Evolutionary conservation across 192 early-diverging fungal species (phyloP), one percentile per base, ranked within the genome.

Genomic region (Rhizophagus sp.): DNA sequence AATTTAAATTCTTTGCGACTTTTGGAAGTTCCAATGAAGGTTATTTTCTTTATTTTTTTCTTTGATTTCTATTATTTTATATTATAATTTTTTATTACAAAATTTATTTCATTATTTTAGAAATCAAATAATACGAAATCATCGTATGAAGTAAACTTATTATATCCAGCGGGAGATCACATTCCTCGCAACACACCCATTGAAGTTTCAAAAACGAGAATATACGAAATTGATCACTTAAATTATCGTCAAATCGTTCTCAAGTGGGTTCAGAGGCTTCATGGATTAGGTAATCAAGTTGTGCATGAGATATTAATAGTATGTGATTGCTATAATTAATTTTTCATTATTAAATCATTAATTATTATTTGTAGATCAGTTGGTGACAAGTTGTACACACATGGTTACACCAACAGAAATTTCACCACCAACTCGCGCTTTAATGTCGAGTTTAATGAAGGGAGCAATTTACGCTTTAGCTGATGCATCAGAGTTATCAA

Each of bases 21-120:
- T 34, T 25, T 62, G 25, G 80, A 78, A 44, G 68, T 81, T n/a
- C 80, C 80, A n/a, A 81, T 81, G 80, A 81, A 81, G 74, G 80
- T 81, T 41, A n/a, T n/a, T 34, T 25, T 44, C 1, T 44, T 7
- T 10, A 9, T 24, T 64, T 15, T 47, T 19, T 8, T 76, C n/a
- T 76, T 44, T 64, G 17, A 19, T 19, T 57, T 27, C 12, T 30
- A 19, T 57, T 34, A 1, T n/a, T 7, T 17, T 3, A 19, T 24
- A 19, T 57, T 22, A 1, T 61, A 22, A 57, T 19, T 50, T 61
- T 10, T 50, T 25, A 22, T 11, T 33, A 34, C 2, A 61, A 17
- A 30, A 33, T 15, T 24, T 34, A 68, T 25, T n/a, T 47, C n/a
- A 17, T 8, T 12, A 39, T 70, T 19, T 13, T n/a, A 79, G 62